These are phyloP conservation scores for Hyphochytrium catenoides DNA, from an alignment of 352 stramenopile genomes.

Conservation along the genomic window DNA sequence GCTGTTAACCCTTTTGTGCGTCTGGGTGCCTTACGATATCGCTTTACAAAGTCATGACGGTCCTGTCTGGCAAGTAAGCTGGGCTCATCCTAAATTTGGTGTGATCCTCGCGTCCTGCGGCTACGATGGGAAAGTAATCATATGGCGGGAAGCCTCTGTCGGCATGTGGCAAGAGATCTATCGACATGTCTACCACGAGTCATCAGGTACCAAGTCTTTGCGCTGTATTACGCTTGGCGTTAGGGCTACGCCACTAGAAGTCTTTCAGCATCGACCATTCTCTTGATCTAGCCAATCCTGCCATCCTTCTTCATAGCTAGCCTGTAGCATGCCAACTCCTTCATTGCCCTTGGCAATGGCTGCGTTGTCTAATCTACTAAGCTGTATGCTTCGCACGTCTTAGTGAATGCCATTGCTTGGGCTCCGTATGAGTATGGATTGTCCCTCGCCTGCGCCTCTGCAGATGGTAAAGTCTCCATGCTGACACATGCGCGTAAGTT, in stretches of 20 bases:
- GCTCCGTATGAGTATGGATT: slow-evolving; percentile 89
- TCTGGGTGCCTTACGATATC: background rate
- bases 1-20: background rate
- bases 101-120: slow-evolving; percentile 85
- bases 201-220: slow-evolving; percentile 21
- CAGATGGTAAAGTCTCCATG: slow-evolving; percentile 80
- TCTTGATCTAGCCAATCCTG: too few species aligned
- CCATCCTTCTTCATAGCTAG: too few species aligned
- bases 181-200: slow-evolving; percentile 56
- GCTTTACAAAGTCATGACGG: slow-evolving; percentile 59
- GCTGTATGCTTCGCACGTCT: background rate
- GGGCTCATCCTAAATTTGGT: slow-evolving; percentile 94
- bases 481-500: slow-evolving; percentile 41
- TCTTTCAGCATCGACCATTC: too few species aligned
- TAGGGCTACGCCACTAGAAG: too few species aligned
- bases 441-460: slow-evolving; percentile 71
- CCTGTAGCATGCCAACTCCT: slow-evolving; percentile 6
- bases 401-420: slow-evolving; percentile 87
- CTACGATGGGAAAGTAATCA: slow-evolving; percentile 92
- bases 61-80: slow-evolving; percentile 93
- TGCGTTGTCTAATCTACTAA: slow-evolving; percentile 5
- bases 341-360: slow-evolving; percentile 5
- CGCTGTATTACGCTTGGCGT: too few species aligned
- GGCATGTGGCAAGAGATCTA: slow-evolving; percentile 84
- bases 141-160: slow-evolving; percentile 78